These are phyloP conservation scores for Penicillium frequentans DNA, from an alignment of 2,329 filamentous ascomycete genomes.

Conservation along the genomic window DNA sequence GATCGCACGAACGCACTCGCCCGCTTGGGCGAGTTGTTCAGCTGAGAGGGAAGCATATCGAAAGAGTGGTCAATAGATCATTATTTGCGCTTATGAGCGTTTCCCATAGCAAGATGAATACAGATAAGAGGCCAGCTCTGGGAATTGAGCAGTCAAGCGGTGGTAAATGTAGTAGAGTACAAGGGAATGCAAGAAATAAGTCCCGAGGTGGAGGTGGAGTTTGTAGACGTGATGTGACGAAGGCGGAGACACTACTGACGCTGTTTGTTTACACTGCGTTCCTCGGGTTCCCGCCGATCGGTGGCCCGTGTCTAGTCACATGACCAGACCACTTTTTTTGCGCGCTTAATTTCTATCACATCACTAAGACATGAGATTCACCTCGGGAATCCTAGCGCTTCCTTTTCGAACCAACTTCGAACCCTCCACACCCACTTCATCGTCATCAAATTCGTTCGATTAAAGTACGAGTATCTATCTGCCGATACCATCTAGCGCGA, in stretches of 20 bases:
- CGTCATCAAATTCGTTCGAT: background rate
- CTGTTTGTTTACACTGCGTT: slow-evolving; percentile 44
- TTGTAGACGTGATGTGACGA: slow-evolving; percentile 15
- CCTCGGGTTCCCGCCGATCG: slow-evolving; percentile 35
- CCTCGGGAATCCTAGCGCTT: background rate
- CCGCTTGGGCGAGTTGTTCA: slow-evolving; percentile 69
- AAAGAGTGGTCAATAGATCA: slow-evolving; percentile 26
- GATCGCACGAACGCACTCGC: slow-evolving; percentile 76
- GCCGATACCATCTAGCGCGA: too few relatives aligned
- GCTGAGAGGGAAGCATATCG: slow-evolving; percentile 56
- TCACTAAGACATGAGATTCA: background rate
- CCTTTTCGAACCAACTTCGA: background rate
- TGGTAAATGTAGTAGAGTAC: background rate
- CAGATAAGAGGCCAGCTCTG: background rate
- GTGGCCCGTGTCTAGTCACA: slow-evolving; percentile 27
- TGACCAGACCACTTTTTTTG: slow-evolving; percentile 23
- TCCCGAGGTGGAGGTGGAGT: slow-evolving; percentile 6
- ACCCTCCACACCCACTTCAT: background rate
- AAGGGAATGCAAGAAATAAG: background rate
- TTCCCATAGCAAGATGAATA: slow-evolving; percentile 18
- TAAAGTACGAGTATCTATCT: background rate
- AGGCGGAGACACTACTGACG: slow-evolving; percentile 14
- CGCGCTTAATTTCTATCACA: slow-evolving; percentile 14
- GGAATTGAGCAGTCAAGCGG: background rate
- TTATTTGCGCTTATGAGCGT: slow-evolving; percentile 23